These are phyloP conservation scores for Collybia nuda DNA, from an alignment of 768 basidiomycete genomes.

Conservation along the genomic window DNA sequence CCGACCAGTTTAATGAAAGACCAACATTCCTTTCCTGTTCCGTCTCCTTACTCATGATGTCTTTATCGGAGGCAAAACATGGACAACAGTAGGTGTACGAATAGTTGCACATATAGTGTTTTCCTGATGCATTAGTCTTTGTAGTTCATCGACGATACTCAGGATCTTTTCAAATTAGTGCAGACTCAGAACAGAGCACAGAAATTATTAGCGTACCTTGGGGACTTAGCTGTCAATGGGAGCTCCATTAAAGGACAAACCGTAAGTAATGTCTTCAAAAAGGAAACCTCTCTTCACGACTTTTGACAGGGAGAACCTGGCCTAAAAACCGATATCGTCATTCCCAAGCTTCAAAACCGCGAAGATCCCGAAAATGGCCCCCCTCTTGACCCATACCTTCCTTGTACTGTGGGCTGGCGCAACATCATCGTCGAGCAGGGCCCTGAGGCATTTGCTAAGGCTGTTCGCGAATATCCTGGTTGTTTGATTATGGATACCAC, in stretches of 20 bases:
- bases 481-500: slow-evolving; percentile 98
- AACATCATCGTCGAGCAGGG: slow-evolving; percentile 98
- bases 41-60: slow-evolving; percentile 94
- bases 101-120: neutral
- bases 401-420: slow-evolving; percentile 92
- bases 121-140: neutral
- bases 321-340: slow-evolving; percentile 81
- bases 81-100: slow-evolving; percentile 68
- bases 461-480: slow-evolving; percentile 94
- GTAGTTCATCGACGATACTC: slow-evolving; percentile 98
- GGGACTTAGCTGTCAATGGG: slow-evolving; percentile 97
- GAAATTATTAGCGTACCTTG: slow-evolving; percentile 94
- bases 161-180: slow-evolving; percentile 98
- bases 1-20: slow-evolving; percentile 44
- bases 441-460: slow-evolving; percentile 97
- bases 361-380: slow-evolving; percentile 69
- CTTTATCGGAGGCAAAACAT: slow-evolving; percentile 95
- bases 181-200: slow-evolving; percentile 98
- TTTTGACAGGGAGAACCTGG: slow-evolving; percentile 80
- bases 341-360: slow-evolving; percentile 78
- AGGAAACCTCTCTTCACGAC: neutral
- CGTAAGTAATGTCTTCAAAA: slow-evolving; percentile 28
- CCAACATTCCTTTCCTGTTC: slow-evolving; percentile 99
- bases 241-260: slow-evolving; percentile 95
- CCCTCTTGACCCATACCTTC: slow-evolving; percentile 74